These are phyloP conservation scores for Drosera capensis DNA, from an alignment of 148 eudicot genomes.

Conservation along the genomic window DNA sequence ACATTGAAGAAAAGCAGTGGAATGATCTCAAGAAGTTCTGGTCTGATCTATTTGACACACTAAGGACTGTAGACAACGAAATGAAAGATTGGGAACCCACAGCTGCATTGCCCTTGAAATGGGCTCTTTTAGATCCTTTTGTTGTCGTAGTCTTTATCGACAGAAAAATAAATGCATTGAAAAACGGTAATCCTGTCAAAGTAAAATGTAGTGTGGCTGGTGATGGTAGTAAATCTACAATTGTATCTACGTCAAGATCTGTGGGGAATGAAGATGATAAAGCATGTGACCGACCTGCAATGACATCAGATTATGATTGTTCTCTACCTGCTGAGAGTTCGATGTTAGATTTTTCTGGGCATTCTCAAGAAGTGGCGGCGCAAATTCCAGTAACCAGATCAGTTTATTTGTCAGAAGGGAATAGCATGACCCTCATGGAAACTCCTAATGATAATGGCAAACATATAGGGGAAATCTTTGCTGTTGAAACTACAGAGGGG, in stretches of 20 bases:
- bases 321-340: slow-evolving; percentile 17
- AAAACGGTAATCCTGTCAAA: slow-evolving; percentile 41
- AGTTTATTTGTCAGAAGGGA: slow-evolving; percentile 27
- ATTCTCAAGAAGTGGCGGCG: slow-evolving; percentile 5
- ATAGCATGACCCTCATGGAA: slow-evolving; percentile 19
- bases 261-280: slow-evolving; percentile 13
- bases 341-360: slow-evolving; percentile 10
- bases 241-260: slow-evolving; percentile 5
- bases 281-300: slow-evolving; percentile 7
- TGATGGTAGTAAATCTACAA: slow-evolving; percentile 10
- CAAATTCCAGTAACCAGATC: slow-evolving; percentile 20
- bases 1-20: slow-evolving; percentile 34
- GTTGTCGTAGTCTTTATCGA: slow-evolving; percentile 60
- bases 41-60: slow-evolving; percentile 41
- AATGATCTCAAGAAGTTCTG: slow-evolving; percentile 34
- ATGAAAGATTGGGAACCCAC: slow-evolving; percentile 22
- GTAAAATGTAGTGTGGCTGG: slow-evolving; percentile 22
- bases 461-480: slow-evolving; percentile 5
- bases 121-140: slow-evolving; percentile 84
- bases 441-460: slow-evolving; percentile 15
- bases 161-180: slow-evolving; percentile 45
- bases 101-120: slow-evolving; percentile 35
- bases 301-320: slow-evolving; percentile 9
- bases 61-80: slow-evolving; percentile 36
- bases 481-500: slow-evolving; percentile 10